Conservation (phyloP, 2,329 filamentous ascomycete genomes). For the Cephalotrichum gorgonifer region DNA sequence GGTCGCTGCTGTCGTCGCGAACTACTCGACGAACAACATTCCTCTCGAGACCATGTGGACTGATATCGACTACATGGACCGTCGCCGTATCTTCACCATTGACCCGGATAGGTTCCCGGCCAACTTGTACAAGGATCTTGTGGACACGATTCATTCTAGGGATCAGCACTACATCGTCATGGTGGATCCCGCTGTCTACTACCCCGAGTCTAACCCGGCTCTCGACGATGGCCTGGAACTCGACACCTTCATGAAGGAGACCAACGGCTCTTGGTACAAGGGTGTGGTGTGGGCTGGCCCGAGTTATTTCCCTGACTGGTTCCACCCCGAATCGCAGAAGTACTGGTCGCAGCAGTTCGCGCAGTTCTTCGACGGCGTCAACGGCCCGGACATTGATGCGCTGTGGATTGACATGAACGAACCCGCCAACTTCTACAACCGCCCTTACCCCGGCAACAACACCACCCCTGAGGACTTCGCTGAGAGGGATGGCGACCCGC, state of each 20-base stretch:
- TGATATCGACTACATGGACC: constrained; percentile 6
- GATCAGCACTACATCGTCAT: constrained; percentile 67
- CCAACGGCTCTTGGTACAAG: constrained; percentile 42
- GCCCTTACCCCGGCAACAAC: too few relatives aligned
- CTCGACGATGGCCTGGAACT: constrained; percentile 28
- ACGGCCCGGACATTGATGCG: constrained; percentile 63
- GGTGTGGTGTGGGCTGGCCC: constrained; percentile 74
- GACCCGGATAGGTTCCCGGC: constrained; percentile 56
- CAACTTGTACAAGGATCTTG: constrained; percentile 51
- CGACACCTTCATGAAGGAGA: constrained; percentile 35
- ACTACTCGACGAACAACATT: constrained; percentile 52
- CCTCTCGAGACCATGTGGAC: constrained; percentile 43
- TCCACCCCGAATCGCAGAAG: constrained; percentile 46
- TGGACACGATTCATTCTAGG: constrained; percentile 53
- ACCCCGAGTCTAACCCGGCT: constrained; percentile 30
- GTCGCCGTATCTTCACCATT: constrained; percentile 43
- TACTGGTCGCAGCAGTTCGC: constrained; percentile 64
- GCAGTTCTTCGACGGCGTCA: constrained; percentile 50
- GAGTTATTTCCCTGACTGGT: constrained; percentile 68
- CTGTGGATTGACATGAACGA: constrained; percentile 64
- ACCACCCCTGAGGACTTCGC: constrained; percentile 25
- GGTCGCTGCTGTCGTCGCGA: constrained; percentile 53
- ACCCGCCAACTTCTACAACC: constrained; percentile 19
- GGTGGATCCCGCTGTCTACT: constrained; percentile 59
- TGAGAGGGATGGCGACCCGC: constrained; percentile 36